These are phyloP conservation scores for Mucor lusitanicus DNA, from an alignment of 371 early-diverging fungal species.

Conservation along the genomic window DNA sequence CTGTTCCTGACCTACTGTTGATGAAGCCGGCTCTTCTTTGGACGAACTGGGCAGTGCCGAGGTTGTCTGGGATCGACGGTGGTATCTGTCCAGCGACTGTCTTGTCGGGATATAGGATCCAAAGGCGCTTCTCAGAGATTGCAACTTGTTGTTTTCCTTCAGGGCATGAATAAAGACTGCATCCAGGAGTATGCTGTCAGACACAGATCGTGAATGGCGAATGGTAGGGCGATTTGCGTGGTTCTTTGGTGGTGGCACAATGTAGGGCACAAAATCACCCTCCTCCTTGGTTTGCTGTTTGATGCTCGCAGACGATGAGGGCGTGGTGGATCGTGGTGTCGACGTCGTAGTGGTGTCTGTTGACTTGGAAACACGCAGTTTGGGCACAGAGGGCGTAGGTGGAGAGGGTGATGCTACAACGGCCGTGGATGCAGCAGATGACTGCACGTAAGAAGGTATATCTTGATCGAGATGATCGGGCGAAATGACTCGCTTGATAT, in stretches of 20 bases:
- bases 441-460: constrained; percentile 27
- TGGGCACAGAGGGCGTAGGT: background rate
- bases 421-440: background rate
- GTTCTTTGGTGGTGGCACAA: background rate
- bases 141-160: background rate
- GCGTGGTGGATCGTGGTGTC: background rate
- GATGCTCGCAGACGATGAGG: background rate
- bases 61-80: background rate
- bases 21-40: background rate
- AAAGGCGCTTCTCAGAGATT: background rate
- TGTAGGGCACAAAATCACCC: constrained; percentile 23
- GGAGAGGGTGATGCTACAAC: background rate
- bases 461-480: constrained; percentile 24
- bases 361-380: constrained; percentile 5
- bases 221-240: constrained; percentile 6
- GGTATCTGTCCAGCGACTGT: background rate
- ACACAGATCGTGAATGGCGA: constrained; percentile 29
- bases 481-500: background rate
- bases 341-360: background rate
- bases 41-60: background rate
- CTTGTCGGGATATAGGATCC: background rate
- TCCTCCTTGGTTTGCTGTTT: constrained; percentile 1
- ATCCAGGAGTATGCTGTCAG: constrained; percentile 17
- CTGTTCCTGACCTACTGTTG: background rate
- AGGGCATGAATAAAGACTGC: background rate